Percentiles rank a stretch among this genome's conserved stretches.
Conservation (phyloP, 2,329 filamentous ascomycete genomes). For the Colletotrichum cordylinicola region DNA sequence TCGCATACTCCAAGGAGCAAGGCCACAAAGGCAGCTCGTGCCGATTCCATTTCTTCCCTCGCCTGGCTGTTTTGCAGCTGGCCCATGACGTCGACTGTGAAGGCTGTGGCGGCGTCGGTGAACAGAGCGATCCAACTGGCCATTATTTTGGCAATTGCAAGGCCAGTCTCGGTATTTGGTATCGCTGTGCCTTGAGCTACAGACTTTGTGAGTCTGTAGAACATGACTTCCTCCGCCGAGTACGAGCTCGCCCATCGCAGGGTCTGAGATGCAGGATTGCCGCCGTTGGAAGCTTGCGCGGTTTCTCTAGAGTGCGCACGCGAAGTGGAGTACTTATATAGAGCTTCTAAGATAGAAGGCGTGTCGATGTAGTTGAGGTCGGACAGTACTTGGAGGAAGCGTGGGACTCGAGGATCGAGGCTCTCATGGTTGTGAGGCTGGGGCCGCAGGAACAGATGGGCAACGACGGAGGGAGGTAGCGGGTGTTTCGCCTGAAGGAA, state of each 20-base stretch:
- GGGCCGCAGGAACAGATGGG: constrained; percentile 65
- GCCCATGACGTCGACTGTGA: constrained; percentile 54
- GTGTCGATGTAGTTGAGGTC: constrained; percentile 57
- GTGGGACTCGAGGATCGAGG: constrained; percentile 64
- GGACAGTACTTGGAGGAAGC: constrained; percentile 64
- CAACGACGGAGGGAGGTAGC: constrained; percentile 55
- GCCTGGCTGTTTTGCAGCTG: constrained; percentile 48
- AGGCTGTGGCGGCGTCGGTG: constrained; percentile 53
- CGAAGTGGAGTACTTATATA: constrained; percentile 63
- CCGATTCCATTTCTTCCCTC: constrained; percentile 63
- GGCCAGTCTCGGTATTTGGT: constrained; percentile 49
- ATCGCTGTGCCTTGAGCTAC: constrained; percentile 67
- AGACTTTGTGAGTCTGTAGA: constrained; percentile 90
- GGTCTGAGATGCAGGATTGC: background rate
- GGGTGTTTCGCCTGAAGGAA: constrained; percentile 58
- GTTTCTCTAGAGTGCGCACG: constrained; percentile 41
- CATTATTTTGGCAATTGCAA: constrained; percentile 55
- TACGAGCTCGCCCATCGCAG: constrained; percentile 63
- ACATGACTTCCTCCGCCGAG: constrained; percentile 83
- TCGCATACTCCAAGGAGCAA: constrained; percentile 68
- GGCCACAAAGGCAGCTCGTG: constrained; percentile 68
- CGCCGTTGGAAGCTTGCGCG: background rate
- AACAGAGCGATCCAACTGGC: constrained; percentile 67
- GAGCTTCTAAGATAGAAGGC: constrained; percentile 57
- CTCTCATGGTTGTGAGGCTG: constrained; percentile 50